phyloP scores from a whole-genome alignment of 139 green algal species.

The Closterium sp. region DNA sequence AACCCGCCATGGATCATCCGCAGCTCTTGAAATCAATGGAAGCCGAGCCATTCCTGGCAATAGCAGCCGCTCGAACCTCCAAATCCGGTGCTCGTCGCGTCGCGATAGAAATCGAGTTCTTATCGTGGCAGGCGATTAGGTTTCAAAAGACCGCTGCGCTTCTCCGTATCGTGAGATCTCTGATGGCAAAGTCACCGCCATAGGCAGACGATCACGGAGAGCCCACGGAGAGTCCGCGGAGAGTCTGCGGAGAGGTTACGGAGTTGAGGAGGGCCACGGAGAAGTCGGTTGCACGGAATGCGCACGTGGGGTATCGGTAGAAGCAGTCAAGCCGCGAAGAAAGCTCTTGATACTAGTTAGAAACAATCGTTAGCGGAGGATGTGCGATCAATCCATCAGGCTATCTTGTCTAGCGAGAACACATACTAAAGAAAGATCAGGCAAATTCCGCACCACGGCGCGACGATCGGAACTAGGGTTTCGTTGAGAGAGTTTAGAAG shows the following conservation, averaged over 20 bases:
- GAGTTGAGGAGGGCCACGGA: background rate
- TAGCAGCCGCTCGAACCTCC: background rate
- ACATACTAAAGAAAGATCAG: background rate
- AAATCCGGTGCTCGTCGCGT: background rate
- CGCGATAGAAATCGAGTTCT: background rate
- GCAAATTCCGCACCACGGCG: background rate
- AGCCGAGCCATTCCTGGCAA: background rate
- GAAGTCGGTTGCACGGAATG: background rate
- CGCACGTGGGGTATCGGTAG: background rate
- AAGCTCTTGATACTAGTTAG: background rate
- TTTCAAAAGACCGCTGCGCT: background rate
- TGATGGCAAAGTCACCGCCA: background rate
- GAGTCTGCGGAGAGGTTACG: background rate
- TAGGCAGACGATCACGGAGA: background rate
- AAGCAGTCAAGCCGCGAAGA: too few relatives aligned
- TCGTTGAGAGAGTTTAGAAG: too few relatives aligned
- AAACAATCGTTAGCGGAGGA: background rate
- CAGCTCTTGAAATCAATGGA: background rate
- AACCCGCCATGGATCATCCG: background rate
- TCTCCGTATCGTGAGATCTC: too few relatives aligned
- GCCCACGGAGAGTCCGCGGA: background rate
- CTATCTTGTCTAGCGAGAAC: background rate
- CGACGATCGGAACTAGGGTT: background rate
- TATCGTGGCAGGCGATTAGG: background rate
- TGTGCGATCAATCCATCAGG: background rate